Evolutionary conservation across 805 yeast species (phyloP), one percentile per base, ranked within the genome.

Genomic region (Zygotorulaspora chibaensis): DNA sequence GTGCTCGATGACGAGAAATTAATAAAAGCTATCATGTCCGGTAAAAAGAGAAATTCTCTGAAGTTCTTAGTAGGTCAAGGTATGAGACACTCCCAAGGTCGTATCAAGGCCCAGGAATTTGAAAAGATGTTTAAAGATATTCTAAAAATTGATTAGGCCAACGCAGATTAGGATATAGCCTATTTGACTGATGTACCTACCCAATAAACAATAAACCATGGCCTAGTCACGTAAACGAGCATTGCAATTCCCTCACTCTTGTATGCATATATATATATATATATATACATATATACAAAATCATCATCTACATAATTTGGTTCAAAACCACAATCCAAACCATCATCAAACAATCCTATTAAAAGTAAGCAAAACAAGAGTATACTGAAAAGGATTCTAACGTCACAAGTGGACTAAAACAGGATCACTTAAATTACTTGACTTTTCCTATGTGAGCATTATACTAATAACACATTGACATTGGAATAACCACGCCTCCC

Each of bases 11-110:
- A 84, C 54, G 71, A 71, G 0, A 77, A 76, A 13, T 76, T 83
- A 13, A 86, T 85, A 2, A 65, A 70, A 15, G 77, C 77, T 41
- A 73, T 88, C 23, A 61, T 61, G 17, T 56, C 67, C 0, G 90
- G 89, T 2, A 81, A 81, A 44, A 79, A 77, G 52, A 65, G 68
- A 35, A 77, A 76, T 29, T 79, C 89, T 10, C 56, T 91, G n/a
- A 86, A 88, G 56, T 87, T 72, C 57, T 69, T 93, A 45, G 75
- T 93, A 3, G 98, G 97, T 1, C 79, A 78, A 59, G 95, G 88
- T 15, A 87, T 93, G 96, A 79, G 80, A 56, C 69, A 74, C 45
- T 77, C 87, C 1, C 84, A 81, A 53, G 97, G 97, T 1, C 66
- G 66, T 40, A 63, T 72, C 8, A 57, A 62, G 27, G 66, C 75